Percentiles rank a stretch among this genome's conserved stretches.
phyloP scores from a whole-genome alignment of 352 stramenopile genomes.

The Pythium biforme region DNA sequence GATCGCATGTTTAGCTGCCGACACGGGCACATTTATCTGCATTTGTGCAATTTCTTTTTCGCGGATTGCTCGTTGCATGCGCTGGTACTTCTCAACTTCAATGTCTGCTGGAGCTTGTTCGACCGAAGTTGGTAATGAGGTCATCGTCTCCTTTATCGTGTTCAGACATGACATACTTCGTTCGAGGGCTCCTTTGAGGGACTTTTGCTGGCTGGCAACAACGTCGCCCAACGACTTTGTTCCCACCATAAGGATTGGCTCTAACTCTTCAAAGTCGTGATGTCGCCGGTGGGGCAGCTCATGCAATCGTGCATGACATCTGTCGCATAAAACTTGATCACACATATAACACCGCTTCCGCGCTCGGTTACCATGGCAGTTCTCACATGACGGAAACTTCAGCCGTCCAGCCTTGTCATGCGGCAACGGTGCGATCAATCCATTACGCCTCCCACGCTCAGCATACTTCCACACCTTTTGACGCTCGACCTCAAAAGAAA shows the following conservation, averaged over 20 bases:
- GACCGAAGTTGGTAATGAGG: not conserved
- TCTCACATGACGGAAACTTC: conserved; percentile 52
- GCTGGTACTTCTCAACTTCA: conserved; percentile 51
- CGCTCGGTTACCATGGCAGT: conserved; percentile 44
- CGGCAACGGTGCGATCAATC: conserved; percentile 55
- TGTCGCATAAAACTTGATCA: conserved; percentile 60
- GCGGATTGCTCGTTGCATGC: conserved; percentile 37
- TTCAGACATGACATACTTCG: conserved; percentile 32
- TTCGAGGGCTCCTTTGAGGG: conserved; percentile 22
- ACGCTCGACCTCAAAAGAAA: conserved; percentile 41
- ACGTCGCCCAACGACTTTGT: conserved; percentile 23
- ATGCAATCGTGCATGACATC: conserved; percentile 57
- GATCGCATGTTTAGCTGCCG: conserved; percentile 43
- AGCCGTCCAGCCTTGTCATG: conserved; percentile 28
- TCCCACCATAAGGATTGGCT: conserved; percentile 31
- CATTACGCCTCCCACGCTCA: conserved; percentile 45
- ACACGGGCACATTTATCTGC: conserved; percentile 52
- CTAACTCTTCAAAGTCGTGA: conserved; percentile 48
- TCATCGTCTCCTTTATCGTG: conserved; percentile 32
- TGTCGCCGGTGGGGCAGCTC: conserved; percentile 48
- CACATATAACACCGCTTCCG: conserved; percentile 51
- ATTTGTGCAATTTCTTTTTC: conserved; percentile 59
- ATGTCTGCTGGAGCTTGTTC: conserved; percentile 16
- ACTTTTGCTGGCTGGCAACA: conserved; percentile 32
- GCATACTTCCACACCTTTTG: conserved; percentile 35